Conservation (phyloP, 139 green algal species). For the Zygnema cylindricum region DNA sequence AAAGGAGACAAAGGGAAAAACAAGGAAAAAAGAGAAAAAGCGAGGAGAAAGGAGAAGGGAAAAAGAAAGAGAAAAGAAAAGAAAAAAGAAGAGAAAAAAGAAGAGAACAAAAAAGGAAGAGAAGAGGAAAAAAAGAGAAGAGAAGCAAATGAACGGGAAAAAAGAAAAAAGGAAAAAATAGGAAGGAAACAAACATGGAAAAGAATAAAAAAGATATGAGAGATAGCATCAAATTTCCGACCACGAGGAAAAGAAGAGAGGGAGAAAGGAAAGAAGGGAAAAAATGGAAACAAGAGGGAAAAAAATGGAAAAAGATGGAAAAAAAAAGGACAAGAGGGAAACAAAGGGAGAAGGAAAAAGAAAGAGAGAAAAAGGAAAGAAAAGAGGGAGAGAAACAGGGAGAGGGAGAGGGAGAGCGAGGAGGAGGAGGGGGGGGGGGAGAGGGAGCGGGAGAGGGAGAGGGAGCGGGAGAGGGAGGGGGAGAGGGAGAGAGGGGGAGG, state of each 20-base stretch:
- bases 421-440: neutral
- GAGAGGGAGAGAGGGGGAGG: neutral
- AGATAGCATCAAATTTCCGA: neutral
- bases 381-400: conserved; percentile 11
- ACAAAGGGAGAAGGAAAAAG: neutral
- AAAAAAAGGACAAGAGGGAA: too few species aligned
- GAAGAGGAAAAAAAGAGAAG: neutral
- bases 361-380: neutral
- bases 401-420: neutral
- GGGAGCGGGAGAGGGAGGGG: neutral
- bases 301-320: neutral
- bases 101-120: neutral
- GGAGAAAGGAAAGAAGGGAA: neutral
- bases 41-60: neutral
- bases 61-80: conserved; percentile 13
- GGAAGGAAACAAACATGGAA: neutral
- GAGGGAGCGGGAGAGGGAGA: neutral
- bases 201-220: neutral
- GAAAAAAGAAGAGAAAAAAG: neutral
- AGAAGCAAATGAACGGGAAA: neutral
- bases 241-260: neutral
- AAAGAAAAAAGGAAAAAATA: neutral
- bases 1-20: neutral
- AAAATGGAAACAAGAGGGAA: neutral
- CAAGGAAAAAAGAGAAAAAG: neutral